Conservation (phyloP, 2,329 filamentous ascomycete genomes). For the Alternaria tenuissima region DNA sequence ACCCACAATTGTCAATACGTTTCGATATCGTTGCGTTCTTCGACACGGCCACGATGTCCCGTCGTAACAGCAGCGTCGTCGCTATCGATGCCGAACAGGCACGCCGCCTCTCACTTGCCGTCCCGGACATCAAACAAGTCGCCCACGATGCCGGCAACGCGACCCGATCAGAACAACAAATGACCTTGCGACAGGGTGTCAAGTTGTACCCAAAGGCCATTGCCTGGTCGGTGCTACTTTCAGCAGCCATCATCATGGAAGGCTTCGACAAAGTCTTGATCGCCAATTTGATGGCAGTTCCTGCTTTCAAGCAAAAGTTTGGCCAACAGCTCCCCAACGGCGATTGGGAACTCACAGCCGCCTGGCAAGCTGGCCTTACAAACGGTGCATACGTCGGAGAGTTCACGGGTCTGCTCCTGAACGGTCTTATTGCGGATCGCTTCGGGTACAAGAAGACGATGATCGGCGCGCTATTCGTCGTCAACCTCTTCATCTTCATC, state of each 20-base stretch:
- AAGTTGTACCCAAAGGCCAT: conserved; percentile 87
- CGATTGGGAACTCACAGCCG: conserved; percentile 53
- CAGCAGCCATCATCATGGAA: conserved; percentile 89
- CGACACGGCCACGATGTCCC: conserved; percentile 37
- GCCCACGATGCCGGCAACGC: conserved; percentile 45
- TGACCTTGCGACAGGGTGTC: conserved; percentile 73
- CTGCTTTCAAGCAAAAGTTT: conserved; percentile 55
- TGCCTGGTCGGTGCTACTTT: conserved; percentile 82
- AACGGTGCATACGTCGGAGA: conserved; percentile 58
- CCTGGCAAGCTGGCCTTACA: conserved; percentile 57
- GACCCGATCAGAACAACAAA: conserved; percentile 57
- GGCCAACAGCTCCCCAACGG: conserved; percentile 51
- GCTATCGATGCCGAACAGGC: conserved; percentile 42
- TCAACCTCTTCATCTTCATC: conserved; percentile 47
- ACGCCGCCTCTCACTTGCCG: conserved; percentile 39
- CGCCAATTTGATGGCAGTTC: conserved; percentile 73
- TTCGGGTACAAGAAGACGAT: conserved; percentile 53
- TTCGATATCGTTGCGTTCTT: conserved; percentile 6
- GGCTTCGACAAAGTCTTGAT: conserved; percentile 84
- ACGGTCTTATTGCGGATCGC: conserved; percentile 55
- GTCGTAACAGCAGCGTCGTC: conserved; percentile 44
- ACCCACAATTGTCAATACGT: not conserved
- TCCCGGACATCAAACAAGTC: conserved; percentile 40
- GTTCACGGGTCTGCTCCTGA: conserved; percentile 55
- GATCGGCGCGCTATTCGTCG: conserved; percentile 43